Base-by-base conservation (phyloP, 257 asterid species). In the Orobanche coerulescens region DNA sequence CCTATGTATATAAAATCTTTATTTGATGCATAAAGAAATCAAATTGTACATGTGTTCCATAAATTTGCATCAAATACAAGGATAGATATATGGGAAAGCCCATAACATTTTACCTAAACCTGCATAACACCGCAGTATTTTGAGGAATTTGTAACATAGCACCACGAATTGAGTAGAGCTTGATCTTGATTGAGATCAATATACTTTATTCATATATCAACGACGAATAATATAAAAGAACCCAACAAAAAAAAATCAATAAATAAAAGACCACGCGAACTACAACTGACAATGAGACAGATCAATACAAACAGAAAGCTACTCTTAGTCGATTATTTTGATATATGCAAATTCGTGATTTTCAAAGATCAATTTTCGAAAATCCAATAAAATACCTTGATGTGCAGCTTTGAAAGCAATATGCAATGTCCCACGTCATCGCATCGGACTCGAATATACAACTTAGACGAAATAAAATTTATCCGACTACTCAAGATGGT, bases 351-450 rank as follows among this genome's bases (percentile, higher is more conserved):
- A 46, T 30, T 30, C 9, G n/a, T n/a, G 10, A 23, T 36, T 49
- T 57, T 10, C 23, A 25, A 42, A 46, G 30, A 57, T 16, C 58
- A 44, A 49, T 58, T 12, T 36, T 54, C 42, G 28, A 12, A 56
- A 31, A 15, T 14, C 53, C 2, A 62, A 11, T 6, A 12, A 40
- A 12, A 16, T 75, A 79, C 85, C 82, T 65, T 50, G 65, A 66
- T 71, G 51, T 20, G 74, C 61, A 61, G 66, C 73, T 65, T 69
- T 74, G 65, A 80, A 52, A 48, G 81, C 54, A 74, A 14, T 73
- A 76, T 51, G 81, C 82, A 62, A 77, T 63, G 39, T 73, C 47
- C 46, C 71, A 54, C 33, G 82, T 65, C 86, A 80, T 77, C 30
- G 49, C 55, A 19, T 5, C 50, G 69, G 65, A 28, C 19, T 63